Percentiles rank a stretch among this genome's conserved stretches.
phyloP scores from a whole-genome alignment of 2,329 filamentous ascomycete genomes.

The Neoscytalidium dimidiatum region DNA sequence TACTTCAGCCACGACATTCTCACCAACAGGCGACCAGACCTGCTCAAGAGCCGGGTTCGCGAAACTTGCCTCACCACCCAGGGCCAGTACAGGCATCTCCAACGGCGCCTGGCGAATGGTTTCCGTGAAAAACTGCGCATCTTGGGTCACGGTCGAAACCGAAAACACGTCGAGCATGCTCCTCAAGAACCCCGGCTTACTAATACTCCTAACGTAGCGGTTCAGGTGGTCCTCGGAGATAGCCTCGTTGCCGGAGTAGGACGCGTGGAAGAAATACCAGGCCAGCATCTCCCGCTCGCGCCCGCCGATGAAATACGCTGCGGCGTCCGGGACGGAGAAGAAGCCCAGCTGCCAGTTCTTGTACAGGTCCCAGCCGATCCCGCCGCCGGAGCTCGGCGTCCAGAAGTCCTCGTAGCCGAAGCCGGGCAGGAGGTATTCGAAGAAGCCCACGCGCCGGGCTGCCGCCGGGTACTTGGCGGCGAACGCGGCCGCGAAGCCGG shows the following conservation, averaged over 20 bases:
- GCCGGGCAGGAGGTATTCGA: constrained; percentile 47
- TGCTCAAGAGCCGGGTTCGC: constrained; percentile 23
- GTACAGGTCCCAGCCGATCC: constrained; percentile 43
- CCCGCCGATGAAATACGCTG: constrained; percentile 48
- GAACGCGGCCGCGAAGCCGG: constrained; percentile 44
- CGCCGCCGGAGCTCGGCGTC: constrained; percentile 26
- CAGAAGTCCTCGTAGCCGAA: constrained; percentile 38
- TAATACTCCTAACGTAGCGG: constrained; percentile 42
- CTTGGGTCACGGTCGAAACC: constrained; percentile 39
- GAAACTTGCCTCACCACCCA: constrained; percentile 41
- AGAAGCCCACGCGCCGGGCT: constrained; percentile 39
- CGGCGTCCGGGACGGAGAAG: constrained; percentile 50
- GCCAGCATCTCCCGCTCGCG: constrained; percentile 46
- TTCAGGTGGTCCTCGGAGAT: constrained; percentile 44
- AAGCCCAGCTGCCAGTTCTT: constrained; percentile 40
- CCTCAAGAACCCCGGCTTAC: constrained; percentile 47
- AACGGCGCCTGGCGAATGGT: constrained; percentile 30
- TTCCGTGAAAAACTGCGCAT: constrained; percentile 40
- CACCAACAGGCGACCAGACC: constrained; percentile 26
- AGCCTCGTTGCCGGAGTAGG: constrained; percentile 43
- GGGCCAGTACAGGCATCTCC: constrained; percentile 32
- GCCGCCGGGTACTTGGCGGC: constrained; percentile 39
- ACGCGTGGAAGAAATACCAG: constrained; percentile 52
- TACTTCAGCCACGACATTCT: constrained; percentile 31
- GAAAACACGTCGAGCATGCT: constrained; percentile 38